Conservation (phyloP, 805 yeast species). For the Hermanozyma aechmeae region DNA sequence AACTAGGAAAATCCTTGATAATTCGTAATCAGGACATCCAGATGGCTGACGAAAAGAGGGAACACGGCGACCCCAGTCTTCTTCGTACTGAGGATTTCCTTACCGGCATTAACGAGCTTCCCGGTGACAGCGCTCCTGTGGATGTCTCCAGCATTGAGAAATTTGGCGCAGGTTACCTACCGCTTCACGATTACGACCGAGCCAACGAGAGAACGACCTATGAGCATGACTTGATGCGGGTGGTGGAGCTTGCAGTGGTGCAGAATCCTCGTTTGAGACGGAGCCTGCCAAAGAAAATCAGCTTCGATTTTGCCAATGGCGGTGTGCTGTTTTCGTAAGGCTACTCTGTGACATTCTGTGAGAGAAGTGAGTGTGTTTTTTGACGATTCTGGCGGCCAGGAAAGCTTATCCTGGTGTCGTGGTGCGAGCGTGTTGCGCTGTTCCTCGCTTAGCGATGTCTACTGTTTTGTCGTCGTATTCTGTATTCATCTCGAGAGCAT, state of each 20-base stretch:
- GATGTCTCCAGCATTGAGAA: constrained; percentile 2
- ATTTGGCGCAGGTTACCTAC: constrained; percentile 17
- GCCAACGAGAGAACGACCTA: constrained; percentile 22
- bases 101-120: constrained; percentile 4
- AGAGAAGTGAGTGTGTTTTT: too few species aligned
- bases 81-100: constrained; percentile 4
- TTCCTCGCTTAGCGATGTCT: too few species aligned
- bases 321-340: constrained; percentile 9
- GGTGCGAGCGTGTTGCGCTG: too few species aligned
- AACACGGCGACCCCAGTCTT: constrained; percentile 6
- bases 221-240: constrained; percentile 16
- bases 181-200: constrained; percentile 24
- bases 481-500: too few species aligned
- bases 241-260: constrained; percentile 13
- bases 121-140: constrained; percentile 10
- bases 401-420: too few species aligned
- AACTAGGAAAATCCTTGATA: constrained; percentile 17
- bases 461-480: too few species aligned
- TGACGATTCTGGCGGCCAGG: too few species aligned
- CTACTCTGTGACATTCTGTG: too few species aligned
- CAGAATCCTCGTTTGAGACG: constrained; percentile 1
- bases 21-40: constrained; percentile 4
- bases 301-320: constrained; percentile 21
- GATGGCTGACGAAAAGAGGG: constrained; percentile 7
- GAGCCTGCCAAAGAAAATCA: constrained; percentile 2